Percentiles rank a stretch among this genome's conserved stretches.
Evolutionary conservation across 108 stramenopile genomes (phyloP).

Genomic region (Discostella pseudostelligera): DNA sequence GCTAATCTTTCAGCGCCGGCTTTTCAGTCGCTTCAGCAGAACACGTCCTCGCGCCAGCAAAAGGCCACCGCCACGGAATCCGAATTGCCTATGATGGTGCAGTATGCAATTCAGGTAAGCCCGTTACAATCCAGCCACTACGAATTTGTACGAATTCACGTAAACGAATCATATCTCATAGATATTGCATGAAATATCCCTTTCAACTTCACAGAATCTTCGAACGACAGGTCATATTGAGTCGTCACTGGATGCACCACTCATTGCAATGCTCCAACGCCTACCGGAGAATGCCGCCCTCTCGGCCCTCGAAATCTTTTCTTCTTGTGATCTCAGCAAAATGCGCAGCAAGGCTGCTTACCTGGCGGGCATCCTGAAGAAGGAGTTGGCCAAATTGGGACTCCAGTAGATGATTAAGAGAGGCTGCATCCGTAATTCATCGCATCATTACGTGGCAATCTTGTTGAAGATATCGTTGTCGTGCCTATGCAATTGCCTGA

Average conservation of each 20-base stretch:
- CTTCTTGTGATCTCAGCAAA: constrained; percentile 59
- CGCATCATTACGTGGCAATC: no score
- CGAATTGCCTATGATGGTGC: constrained; percentile 61
- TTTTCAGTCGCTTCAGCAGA: constrained; percentile 22
- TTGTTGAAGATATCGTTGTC: no score
- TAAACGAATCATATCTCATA: background rate
- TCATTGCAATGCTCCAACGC: constrained; percentile 71
- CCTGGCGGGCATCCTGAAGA: constrained; percentile 67
- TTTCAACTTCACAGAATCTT: constrained; percentile 49
- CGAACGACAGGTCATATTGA: constrained; percentile 71
- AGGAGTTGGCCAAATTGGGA: constrained; percentile 66
- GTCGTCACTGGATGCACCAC: constrained; percentile 55
- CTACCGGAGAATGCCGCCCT: constrained; percentile 70
- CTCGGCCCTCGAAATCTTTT: constrained; percentile 61
- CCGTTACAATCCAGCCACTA: background rate
- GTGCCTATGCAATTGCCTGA: no score
- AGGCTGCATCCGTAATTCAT: background rate
- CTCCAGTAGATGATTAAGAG: constrained; percentile 7
- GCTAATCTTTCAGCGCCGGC: background rate
- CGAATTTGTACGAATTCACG: background rate
- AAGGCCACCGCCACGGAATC: constrained; percentile 47
- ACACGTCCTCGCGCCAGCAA: constrained; percentile 4
- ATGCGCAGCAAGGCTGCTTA: constrained; percentile 78
- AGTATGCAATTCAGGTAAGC: constrained; percentile 68
- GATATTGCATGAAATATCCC: background rate